Evolutionary conservation across 768 basidiomycete species (phyloP).

Genomic region (Tephrocybe sp.): DNA sequence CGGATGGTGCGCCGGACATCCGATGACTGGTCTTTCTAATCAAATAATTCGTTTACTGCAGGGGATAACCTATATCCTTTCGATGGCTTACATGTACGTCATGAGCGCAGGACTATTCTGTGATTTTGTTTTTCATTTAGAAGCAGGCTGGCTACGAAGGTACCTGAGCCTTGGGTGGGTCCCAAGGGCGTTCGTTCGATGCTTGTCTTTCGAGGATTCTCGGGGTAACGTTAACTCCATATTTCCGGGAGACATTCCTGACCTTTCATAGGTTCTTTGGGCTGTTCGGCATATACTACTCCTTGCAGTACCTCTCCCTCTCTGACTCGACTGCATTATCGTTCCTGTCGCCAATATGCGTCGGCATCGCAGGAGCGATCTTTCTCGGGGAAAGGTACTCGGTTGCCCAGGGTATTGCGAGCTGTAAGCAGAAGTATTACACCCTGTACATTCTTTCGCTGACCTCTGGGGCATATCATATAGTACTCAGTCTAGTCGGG

Average conservation of each 20-base stretch:
- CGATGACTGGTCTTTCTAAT: background rate
- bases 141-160: conserved; percentile 35
- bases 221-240: conserved; percentile 46
- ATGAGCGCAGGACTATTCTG: background rate
- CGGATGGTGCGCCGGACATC: conserved; percentile 47
- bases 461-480: background rate
- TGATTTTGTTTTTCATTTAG: background rate
- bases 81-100: conserved; percentile 47
- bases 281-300: conserved; percentile 51
- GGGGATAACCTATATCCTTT: conserved; percentile 52
- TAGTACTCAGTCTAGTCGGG: conserved; percentile 69
- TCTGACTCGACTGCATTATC: conserved; percentile 77
- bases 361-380: conserved; percentile 58
- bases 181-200: conserved; percentile 65
- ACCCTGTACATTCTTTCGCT: background rate
- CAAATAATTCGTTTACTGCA: conserved; percentile 23
- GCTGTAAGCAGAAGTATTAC: conserved; percentile 26
- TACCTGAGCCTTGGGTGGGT: conserved; percentile 59
- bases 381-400: conserved; percentile 63
- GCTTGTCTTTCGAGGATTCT: conserved; percentile 55
- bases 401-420: conserved; percentile 50
- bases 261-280: conserved; percentile 52
- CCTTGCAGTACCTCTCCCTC: conserved; percentile 71
- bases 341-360: conserved; percentile 69
- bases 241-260: background rate